phyloP scores from a whole-genome alignment of 2,329 filamentous ascomycete species.

The Monosporascus sp. region DNA sequence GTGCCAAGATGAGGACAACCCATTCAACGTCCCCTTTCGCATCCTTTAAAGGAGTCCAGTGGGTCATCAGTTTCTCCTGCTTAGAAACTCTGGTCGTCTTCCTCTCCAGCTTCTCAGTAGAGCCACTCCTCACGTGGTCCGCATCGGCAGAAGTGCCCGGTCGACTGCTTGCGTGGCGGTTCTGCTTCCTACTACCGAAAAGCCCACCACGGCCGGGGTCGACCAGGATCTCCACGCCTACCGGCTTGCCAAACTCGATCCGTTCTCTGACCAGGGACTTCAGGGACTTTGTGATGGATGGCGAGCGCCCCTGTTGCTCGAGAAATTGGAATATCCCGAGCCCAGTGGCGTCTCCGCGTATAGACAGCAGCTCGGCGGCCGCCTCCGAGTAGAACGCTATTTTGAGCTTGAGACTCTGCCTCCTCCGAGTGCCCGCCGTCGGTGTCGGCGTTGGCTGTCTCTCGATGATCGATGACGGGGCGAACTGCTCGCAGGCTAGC shows the following conservation, averaged over 20 bases:
- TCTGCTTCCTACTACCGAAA: not conserved
- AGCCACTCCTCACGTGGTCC: not conserved
- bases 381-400: slow-evolving; percentile 42
- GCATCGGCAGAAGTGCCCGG: not conserved
- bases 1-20: slow-evolving; percentile 28
- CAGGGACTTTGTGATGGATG: slow-evolving; percentile 38
- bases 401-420: slow-evolving; percentile 10
- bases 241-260: slow-evolving; percentile 15
- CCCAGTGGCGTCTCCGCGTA: slow-evolving; percentile 34
- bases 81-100: slow-evolving; percentile 13
- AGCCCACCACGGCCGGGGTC: slow-evolving; percentile 1
- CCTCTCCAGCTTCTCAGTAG: slow-evolving; percentile 7
- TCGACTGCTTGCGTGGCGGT: not conserved
- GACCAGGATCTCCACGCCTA: slow-evolving; percentile 21
- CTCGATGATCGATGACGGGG: not conserved
- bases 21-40: slow-evolving; percentile 24
- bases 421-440: slow-evolving; percentile 16
- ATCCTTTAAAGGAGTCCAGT: slow-evolving; percentile 32
- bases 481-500: slow-evolving; percentile 1
- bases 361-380: slow-evolving; percentile 41
- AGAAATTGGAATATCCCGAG: slow-evolving; percentile 53
- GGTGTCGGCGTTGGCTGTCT: slow-evolving; percentile 8
- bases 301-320: slow-evolving; percentile 37
- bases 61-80: slow-evolving; percentile 20
- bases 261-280: slow-evolving; percentile 36